These are phyloP conservation scores for Fusarium oxysporum DNA, from an alignment of 2,329 filamentous ascomycete genomes.

Conservation along the genomic window DNA sequence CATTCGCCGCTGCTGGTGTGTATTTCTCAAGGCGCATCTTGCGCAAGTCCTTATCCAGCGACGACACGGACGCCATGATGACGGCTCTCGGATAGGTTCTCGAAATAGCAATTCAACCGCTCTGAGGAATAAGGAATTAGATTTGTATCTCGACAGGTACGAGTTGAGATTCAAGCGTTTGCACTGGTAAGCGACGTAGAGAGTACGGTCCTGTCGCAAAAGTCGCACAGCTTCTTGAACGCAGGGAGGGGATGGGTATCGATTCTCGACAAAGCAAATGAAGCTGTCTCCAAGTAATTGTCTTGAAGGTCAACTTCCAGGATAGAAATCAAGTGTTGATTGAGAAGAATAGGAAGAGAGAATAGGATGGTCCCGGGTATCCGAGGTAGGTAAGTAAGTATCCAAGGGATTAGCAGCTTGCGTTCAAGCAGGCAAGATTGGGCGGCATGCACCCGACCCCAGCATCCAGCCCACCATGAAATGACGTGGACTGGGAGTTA, in stretches of 20 bases:
- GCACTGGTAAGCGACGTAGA: constrained; percentile 2
- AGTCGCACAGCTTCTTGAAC: constrained; percentile 4
- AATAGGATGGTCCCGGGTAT: constrained; percentile 25
- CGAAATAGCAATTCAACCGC: neutral
- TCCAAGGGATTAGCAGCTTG: constrained; percentile 16
- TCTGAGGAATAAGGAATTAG: neutral
- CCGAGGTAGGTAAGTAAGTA: constrained; percentile 20
- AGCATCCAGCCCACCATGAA: constrained; percentile 10
- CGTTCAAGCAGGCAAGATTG: constrained; percentile 26
- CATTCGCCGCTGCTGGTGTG: constrained; percentile 88
- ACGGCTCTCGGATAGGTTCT: constrained; percentile 17
- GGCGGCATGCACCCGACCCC: constrained; percentile 22
- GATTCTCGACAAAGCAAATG: constrained; percentile 21
- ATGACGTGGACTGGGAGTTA: constrained; percentile 44
- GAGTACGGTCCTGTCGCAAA: neutral
- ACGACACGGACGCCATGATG: constrained; percentile 90
- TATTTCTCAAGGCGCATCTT: constrained; percentile 93
- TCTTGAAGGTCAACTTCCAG: constrained; percentile 5
- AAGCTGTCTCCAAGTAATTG: constrained; percentile 2
- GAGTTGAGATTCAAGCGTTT: neutral
- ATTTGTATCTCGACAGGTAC: constrained; percentile 2
- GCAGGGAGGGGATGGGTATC: constrained; percentile 24
- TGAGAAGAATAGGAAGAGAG: constrained; percentile 7
- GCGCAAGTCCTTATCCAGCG: constrained; percentile 94
- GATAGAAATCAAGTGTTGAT: constrained; percentile 6